Base-by-base conservation (phyloP, 1,139 yeast species). In the Yarrowia galli region DNA sequence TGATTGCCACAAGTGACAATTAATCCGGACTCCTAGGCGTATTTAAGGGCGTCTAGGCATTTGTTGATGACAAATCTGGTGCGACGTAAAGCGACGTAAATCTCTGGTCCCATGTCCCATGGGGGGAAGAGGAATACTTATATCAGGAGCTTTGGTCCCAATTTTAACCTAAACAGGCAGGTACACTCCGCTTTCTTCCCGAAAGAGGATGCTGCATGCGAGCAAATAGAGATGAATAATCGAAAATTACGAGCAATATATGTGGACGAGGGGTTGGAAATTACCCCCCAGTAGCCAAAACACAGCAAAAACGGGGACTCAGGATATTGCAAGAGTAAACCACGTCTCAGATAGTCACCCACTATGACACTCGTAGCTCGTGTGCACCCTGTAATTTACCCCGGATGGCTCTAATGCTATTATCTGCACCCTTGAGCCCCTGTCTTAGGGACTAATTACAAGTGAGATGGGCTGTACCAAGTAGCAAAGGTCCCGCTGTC, bases 201-300 rank as follows among this genome's bases (percentile, higher is more conserved):
- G 49, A 56, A 56, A 56, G 13, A 43, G 49, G 64, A 56, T 42
- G 64, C 35, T 56, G 48, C 49, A 42, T 25, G 64, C 64, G 64
- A 43, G 64, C 48, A 42, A 43, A 40, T 40, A 25, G 15, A 42
- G 64, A 56, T 56, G 64, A 56, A 56, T 56, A 56, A 56, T 56
- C 64, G 40, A 2, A 56, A 56, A 56, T 9, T 9, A 2, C 18
- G 64, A 56, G 64, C 64, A 56, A 42, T 56, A 54, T 54, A 51
- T 51, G 28, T 7, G 35, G 18, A 22, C 20, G 22, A 16, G 43
- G 20, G 43, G 20, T 13, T 7, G 25, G 12, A 32, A 32, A 18
- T 20, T 18, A 18, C 40, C 23, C 56, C 40, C 38, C 23, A 8
- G 4, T 28, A 15, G 9, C 20, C 1, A 28, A 23, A 46, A 12